phyloP scores from a whole-genome alignment of 2,329 filamentous ascomycete genomes.

The Penicillium digitatum region DNA sequence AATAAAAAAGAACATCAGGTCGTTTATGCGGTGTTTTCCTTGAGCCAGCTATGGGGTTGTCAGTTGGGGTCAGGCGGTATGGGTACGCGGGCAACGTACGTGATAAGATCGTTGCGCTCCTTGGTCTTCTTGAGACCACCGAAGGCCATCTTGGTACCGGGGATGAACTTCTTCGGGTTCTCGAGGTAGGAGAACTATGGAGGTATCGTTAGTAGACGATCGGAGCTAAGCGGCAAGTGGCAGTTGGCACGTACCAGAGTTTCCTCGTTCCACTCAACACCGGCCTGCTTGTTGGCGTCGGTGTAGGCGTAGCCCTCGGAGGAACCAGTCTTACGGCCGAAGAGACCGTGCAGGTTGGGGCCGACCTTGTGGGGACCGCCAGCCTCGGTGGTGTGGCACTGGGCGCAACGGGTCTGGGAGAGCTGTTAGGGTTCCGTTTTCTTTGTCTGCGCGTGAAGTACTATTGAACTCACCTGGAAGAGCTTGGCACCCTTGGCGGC shows the following conservation, averaged over 20 bases:
- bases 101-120: conserved; percentile 98
- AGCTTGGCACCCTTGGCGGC: conserved; percentile 94
- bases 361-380: conserved; percentile 97
- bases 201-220: conserved; percentile 12
- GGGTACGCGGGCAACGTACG: conserved; percentile 56
- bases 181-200: conserved; percentile 91
- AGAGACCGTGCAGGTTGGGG: conserved; percentile 93
- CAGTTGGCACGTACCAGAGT: conserved; percentile 64
- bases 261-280: conserved; percentile 78
- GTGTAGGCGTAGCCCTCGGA: conserved; percentile 95
- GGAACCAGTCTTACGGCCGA: conserved; percentile 89
- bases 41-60: conserved; percentile 35
- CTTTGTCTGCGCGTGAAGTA: neutral
- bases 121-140: conserved; percentile 99
- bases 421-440: conserved; percentile 9
- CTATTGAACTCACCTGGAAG: conserved; percentile 66
- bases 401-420: conserved; percentile 76
- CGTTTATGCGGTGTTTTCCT: conserved; percentile 37
- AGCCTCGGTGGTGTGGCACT: conserved; percentile 94
- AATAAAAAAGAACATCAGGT: conserved; percentile 21
- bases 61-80: conserved; percentile 5
- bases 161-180: conserved; percentile 99
- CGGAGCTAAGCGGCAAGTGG: neutral
- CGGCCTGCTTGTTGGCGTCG: conserved; percentile 99
- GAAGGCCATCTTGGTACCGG: conserved; percentile 99